Conservation (phyloP, 148 eudicot genomes). For the Fagopyrum tataricum region DNA sequence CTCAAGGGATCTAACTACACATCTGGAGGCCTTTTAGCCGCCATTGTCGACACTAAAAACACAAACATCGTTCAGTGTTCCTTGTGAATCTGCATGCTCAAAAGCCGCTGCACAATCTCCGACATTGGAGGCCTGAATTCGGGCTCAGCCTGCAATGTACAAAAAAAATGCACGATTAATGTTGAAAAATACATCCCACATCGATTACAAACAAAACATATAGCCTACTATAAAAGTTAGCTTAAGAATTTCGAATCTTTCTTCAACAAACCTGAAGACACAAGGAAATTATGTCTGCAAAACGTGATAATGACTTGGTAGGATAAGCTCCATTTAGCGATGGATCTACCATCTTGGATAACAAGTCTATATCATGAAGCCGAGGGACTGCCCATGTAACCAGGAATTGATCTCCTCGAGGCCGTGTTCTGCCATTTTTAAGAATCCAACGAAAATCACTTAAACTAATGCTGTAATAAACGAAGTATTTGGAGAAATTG, state of each 20-base stretch:
- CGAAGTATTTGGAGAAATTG: not conserved
- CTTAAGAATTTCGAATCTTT: too few species aligned
- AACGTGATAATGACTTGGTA: slow-evolving; percentile 74
- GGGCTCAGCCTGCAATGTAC: slow-evolving; percentile 55
- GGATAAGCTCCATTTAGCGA: slow-evolving; percentile 64
- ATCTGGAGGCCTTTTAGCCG: not conserved
- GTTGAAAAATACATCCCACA: too few species aligned
- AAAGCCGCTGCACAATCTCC: slow-evolving; percentile 71
- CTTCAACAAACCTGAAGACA: slow-evolving; percentile 69
- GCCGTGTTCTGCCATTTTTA: slow-evolving; percentile 37
- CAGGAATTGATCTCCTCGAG: slow-evolving; percentile 75
- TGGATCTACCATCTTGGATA: slow-evolving; percentile 89
- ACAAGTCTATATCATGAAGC: slow-evolving; percentile 87
- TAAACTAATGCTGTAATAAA: not conserved
- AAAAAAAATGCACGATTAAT: not conserved
- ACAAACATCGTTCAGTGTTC: not conserved
- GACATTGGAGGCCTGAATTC: slow-evolving; percentile 98
- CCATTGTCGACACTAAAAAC: not conserved
- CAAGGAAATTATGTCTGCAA: slow-evolving; percentile 88
- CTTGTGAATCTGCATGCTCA: slow-evolving; percentile 52
- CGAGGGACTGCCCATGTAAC: slow-evolving; percentile 84
- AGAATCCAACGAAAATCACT: not conserved
- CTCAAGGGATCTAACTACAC: not conserved
- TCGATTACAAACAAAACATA: too few species aligned
- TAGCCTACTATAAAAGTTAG: too few species aligned